phyloP scores from a whole-genome alignment of 805 yeast species.

The Pichia insulana region DNA sequence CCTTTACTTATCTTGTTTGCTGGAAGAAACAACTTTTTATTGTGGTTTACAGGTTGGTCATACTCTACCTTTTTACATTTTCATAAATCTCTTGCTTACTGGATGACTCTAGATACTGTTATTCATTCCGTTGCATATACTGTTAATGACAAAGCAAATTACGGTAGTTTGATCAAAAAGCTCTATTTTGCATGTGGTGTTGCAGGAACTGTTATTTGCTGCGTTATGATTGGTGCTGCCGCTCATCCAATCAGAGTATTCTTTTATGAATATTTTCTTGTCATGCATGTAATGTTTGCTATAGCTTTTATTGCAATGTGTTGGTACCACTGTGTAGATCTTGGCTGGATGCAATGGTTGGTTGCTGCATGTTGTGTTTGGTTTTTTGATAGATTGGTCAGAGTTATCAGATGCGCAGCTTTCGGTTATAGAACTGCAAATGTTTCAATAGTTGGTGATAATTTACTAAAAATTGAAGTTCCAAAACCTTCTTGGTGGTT shows the following conservation, averaged over 20 bases:
- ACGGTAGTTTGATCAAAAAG: slow-evolving; percentile 7
- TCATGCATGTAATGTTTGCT: slow-evolving; percentile 51
- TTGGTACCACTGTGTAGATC: slow-evolving; percentile 46
- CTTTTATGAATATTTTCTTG: slow-evolving; percentile 52
- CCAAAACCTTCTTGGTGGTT: slow-evolving; percentile 44
- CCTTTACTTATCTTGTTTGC: slow-evolving; percentile 39
- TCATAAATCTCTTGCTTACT: slow-evolving; percentile 62
- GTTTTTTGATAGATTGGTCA: slow-evolving; percentile 41
- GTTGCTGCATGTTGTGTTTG: slow-evolving; percentile 38
- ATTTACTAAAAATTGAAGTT: slow-evolving; percentile 37
- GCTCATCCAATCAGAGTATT: slow-evolving; percentile 41
- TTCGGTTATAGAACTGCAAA: slow-evolving; percentile 22
- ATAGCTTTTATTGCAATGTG: slow-evolving; percentile 42
- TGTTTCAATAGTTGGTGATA: slow-evolving; percentile 13
- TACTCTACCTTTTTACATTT: slow-evolving; percentile 38
- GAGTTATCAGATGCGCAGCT: slow-evolving; percentile 27
- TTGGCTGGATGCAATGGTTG: slow-evolving; percentile 28
- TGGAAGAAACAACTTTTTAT: slow-evolving; percentile 38
- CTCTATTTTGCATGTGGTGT: slow-evolving; percentile 26
- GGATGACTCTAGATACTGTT: slow-evolving; percentile 31
- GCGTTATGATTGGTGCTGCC: slow-evolving; percentile 40
- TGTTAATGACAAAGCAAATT: slow-evolving; percentile 5
- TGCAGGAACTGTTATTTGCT: slow-evolving; percentile 34
- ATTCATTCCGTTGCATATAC: slow-evolving; percentile 34
- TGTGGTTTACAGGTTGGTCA: slow-evolving; percentile 36